These are phyloP conservation scores for Flammula alnicola DNA, from an alignment of 1,284 basidiomycete species.

Conservation along the genomic window DNA sequence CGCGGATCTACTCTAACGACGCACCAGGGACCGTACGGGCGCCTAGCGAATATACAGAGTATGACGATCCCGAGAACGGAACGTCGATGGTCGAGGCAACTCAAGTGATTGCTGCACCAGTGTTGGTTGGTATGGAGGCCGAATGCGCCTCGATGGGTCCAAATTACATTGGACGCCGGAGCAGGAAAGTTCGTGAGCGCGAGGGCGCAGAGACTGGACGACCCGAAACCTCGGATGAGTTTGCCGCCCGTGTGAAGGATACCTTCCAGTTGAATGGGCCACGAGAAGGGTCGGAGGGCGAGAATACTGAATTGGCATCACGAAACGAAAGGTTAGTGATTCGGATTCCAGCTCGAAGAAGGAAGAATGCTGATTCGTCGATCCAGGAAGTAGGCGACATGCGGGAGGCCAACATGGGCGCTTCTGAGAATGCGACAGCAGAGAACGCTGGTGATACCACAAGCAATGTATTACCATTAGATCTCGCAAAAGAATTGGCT, in stretches of 20 bases:
- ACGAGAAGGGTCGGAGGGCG: too few species aligned
- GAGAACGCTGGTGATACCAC: too few species aligned
- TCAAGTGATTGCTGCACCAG: too few species aligned
- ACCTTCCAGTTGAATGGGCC: conserved; percentile 18
- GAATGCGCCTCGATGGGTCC: background rate
- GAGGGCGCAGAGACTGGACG: conserved; percentile 17
- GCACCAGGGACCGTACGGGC: conserved; percentile 25
- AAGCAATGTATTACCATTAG: background rate
- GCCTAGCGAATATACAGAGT: conserved; percentile 27
- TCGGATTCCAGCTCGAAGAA: background rate
- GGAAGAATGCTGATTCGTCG: too few species aligned
- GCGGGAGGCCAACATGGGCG: too few species aligned
- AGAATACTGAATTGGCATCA: too few species aligned
- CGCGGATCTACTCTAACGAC: conserved; percentile 22
- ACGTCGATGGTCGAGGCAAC: too few species aligned
- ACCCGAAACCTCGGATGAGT: conserved; percentile 21
- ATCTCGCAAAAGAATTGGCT: conserved; percentile 2
- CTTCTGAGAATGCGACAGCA: too few species aligned
- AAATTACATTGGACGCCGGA: background rate
- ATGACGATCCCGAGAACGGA: too few species aligned
- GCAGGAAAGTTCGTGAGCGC: background rate
- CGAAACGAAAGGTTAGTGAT: background rate
- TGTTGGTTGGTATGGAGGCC: conserved; percentile 13
- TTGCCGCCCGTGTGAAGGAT: conserved; percentile 13
- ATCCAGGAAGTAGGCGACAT: too few species aligned